Conservation (phyloP, 2,329 filamentous ascomycete genomes). For the Meredithiella fracta region DNA sequence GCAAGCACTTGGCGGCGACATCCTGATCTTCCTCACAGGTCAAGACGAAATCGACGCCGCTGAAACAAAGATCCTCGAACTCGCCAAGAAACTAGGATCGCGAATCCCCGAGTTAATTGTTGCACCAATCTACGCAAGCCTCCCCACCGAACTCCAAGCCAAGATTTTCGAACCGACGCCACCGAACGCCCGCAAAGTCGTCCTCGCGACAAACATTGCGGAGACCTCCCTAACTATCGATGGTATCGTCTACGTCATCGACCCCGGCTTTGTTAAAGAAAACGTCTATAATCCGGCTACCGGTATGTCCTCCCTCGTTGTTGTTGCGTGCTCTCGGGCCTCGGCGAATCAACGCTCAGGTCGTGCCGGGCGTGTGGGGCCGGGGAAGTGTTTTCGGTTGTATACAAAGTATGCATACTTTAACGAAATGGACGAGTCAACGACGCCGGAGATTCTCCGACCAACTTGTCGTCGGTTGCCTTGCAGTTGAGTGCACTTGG, state of each 20-base stretch:
- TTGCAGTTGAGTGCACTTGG: constrained; percentile 76
- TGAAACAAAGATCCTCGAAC: constrained; percentile 70
- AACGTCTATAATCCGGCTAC: constrained; percentile 84
- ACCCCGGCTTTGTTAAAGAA: constrained; percentile 89
- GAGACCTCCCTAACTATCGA: constrained; percentile 93
- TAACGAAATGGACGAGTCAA: constrained; percentile 86
- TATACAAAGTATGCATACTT: constrained; percentile 91
- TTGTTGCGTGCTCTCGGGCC: constrained; percentile 79
- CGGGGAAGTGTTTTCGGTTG: constrained; percentile 82
- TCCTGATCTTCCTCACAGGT: constrained; percentile 85
- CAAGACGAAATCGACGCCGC: constrained; percentile 92
- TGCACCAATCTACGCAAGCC: constrained; percentile 83
- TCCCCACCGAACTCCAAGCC: constrained; percentile 77
- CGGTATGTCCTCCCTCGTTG: constrained; percentile 81
- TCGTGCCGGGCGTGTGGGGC: constrained; percentile 77
- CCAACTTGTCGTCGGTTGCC: constrained; percentile 71
- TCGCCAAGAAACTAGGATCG: constrained; percentile 67
- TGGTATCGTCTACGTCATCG: constrained; percentile 89
- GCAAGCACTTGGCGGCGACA: constrained; percentile 61
- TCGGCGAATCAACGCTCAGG: constrained; percentile 87
- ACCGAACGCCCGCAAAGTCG: constrained; percentile 69
- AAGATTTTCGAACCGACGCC: constrained; percentile 94
- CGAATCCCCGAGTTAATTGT: constrained; percentile 77
- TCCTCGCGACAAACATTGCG: constrained; percentile 90
- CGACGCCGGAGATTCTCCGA: constrained; percentile 82